Conservation (phyloP, 129 eudicot genomes). For the Helichrysum umbraculigerum region DNA sequence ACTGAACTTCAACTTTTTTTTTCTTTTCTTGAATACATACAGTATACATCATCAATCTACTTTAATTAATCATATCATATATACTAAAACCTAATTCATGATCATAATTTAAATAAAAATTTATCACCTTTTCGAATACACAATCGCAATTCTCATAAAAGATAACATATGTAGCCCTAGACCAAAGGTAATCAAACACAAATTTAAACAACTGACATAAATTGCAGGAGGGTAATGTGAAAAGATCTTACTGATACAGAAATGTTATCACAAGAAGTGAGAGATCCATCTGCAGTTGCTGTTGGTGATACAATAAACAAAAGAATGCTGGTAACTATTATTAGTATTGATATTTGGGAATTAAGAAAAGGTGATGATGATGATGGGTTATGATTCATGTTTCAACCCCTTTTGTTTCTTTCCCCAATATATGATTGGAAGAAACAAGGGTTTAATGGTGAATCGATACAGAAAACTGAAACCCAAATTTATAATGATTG, state of each 20-base stretch:
- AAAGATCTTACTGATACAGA: conserved; percentile 38
- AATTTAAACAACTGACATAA: neutral
- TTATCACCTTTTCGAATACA: neutral
- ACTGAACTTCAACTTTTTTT: neutral
- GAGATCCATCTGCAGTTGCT: conserved; percentile 39
- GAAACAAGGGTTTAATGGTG: neutral
- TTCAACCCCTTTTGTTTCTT: neutral
- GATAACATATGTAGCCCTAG: neutral
- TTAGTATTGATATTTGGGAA: neutral
- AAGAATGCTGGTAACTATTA: neutral
- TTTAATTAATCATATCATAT: neutral
- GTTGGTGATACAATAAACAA: neutral
- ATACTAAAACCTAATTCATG: neutral
- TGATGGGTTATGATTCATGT: neutral
- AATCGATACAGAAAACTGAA: neutral
- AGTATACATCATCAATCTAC: neutral
- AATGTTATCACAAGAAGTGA: conserved; percentile 35
- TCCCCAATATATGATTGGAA: neutral
- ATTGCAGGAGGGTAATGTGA: conserved; percentile 11
- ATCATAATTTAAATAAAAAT: neutral
- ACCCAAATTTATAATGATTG: neutral
- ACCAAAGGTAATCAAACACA: neutral
- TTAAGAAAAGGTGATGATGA: neutral
- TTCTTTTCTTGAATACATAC: neutral
- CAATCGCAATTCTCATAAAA: neutral